A percentile compares a stretch with the other conserved stretches of the same genome.
Evolutionary conservation across 176 grass and related monocot genomes (phyloP).

Genomic region (Cocos nucifera): DNA sequence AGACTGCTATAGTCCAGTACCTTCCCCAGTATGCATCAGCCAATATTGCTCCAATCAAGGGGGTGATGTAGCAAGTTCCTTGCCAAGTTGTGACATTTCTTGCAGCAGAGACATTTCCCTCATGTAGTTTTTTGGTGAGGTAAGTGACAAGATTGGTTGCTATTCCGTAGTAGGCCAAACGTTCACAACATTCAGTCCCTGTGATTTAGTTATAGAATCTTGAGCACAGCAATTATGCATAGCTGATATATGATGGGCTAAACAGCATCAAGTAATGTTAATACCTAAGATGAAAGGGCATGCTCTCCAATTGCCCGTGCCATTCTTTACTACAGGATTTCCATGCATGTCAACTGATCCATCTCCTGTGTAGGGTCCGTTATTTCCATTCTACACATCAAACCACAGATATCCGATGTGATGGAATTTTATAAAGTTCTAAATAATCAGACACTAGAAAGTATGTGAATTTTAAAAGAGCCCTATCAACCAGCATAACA

Average conservation of each 20-base stretch:
- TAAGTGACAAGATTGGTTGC: conserved; percentile 70
- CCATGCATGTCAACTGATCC: conserved; percentile 66
- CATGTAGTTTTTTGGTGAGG: conserved; percentile 56
- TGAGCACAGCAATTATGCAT: no score
- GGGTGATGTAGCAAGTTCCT: conserved; percentile 88
- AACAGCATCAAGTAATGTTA: not conserved
- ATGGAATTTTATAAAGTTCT: not conserved
- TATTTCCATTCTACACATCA: conserved; percentile 31
- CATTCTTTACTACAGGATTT: conserved; percentile 55
- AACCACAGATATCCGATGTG: not conserved
- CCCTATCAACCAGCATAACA: no score
- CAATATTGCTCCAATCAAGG: conserved; percentile 73
- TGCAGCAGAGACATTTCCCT: conserved; percentile 69
- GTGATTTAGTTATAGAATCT: conserved; percentile 9
- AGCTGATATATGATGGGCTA: no score
- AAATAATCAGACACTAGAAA: not conserved
- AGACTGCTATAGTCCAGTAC: conserved; percentile 67
- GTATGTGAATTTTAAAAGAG: no score
- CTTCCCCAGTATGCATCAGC: conserved; percentile 85
- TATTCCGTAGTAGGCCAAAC: conserved; percentile 89
- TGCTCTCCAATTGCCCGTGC: conserved; percentile 86
- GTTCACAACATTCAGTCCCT: conserved; percentile 79
- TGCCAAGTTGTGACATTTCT: conserved; percentile 79
- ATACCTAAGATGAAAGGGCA: conserved; percentile 79
- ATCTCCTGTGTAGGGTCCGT: conserved; percentile 44